Evolutionary conservation across 2,329 filamentous ascomycete species (phyloP), one percentile per base, ranked within the genome.

Genomic region (Sarocladium kiliense): DNA sequence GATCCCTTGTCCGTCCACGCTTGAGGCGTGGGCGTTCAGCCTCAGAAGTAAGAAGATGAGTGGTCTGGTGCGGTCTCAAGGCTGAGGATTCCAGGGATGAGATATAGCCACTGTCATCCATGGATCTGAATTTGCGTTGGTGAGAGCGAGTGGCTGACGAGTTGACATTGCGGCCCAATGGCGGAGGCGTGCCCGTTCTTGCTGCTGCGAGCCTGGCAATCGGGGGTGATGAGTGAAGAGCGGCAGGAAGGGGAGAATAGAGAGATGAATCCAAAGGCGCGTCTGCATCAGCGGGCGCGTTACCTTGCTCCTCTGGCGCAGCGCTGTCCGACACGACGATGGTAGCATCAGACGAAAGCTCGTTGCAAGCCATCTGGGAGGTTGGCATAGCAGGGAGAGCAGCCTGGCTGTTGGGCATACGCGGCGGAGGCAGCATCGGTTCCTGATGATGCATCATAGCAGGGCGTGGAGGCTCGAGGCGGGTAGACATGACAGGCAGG

Each of bases 71-170:
- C 49, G 88, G 85, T 57, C 93, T 84, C 68, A 90, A 81, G 14
- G 81, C 91, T 0, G 94, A 97, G 2, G 94, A 97, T 63, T 97
- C 92, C 18, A 97, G 80, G 0, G 92, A 97, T 1, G 94, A 97
- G 68, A 96, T 96, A 71, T 97, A 99, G 39, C 94, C 94, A 67
- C 93, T 97, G 71, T 99, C 94, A 65, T 82, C 90, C 76, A 95
- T 87, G 12, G 88, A 87, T 27, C 82, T 82, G 64, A 88, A 84
- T 69, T 91, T 93, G 61, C 88, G 86, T 72, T 89, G 90, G 61
- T 87, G 85, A 37, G 85, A 82, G 53, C 84, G 84, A 53, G 77
- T 74, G 42, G 79, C 79, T n/a, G 88, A 88, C 19, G 86, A 86
- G 37, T 79, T 74, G 36, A 79, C 75, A 47, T 83, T 78, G 56